Evolutionary conservation across 2,329 filamentous ascomycete species (phyloP).

Genomic region (Bretziella fagacearum): DNA sequence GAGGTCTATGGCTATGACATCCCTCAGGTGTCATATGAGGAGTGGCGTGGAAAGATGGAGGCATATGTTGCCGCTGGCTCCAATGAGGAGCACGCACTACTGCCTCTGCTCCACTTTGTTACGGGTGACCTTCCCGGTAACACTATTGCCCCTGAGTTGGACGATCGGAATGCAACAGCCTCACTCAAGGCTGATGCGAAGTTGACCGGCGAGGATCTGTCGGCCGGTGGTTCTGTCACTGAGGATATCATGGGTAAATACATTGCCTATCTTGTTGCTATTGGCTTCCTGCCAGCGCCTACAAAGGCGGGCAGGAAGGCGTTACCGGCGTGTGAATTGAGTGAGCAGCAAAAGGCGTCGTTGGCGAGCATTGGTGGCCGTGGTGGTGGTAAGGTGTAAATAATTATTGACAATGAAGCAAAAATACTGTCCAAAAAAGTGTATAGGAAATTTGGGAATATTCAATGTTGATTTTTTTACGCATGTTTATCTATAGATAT

Average conservation of each 20-base stretch:
- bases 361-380: constrained; percentile 15
- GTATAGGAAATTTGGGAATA: not conserved
- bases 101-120: constrained; percentile 59
- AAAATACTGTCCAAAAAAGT: not conserved
- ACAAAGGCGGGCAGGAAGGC: constrained; percentile 19
- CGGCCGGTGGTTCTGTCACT: constrained; percentile 35
- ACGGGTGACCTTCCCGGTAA: constrained; percentile 48
- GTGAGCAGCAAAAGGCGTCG: constrained; percentile 14
- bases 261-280: constrained; percentile 39
- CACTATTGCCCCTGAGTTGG: constrained; percentile 53
- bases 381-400: constrained; percentile 14
- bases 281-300: constrained; percentile 39
- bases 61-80: constrained; percentile 19
- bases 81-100: constrained; percentile 21
- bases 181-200: constrained; percentile 38
- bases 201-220: constrained; percentile 31
- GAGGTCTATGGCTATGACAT: constrained; percentile 57
- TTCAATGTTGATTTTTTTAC: not conserved
- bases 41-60: constrained; percentile 43
- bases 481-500: too few relatives aligned
- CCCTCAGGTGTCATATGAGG: constrained; percentile 47
- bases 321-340: constrained; percentile 30
- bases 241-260: constrained; percentile 42
- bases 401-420: too few relatives aligned
- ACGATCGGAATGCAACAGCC: constrained; percentile 39